Conservation (phyloP, 2,329 filamentous ascomycete genomes). For the Cordyceps tenuipes region DNA sequence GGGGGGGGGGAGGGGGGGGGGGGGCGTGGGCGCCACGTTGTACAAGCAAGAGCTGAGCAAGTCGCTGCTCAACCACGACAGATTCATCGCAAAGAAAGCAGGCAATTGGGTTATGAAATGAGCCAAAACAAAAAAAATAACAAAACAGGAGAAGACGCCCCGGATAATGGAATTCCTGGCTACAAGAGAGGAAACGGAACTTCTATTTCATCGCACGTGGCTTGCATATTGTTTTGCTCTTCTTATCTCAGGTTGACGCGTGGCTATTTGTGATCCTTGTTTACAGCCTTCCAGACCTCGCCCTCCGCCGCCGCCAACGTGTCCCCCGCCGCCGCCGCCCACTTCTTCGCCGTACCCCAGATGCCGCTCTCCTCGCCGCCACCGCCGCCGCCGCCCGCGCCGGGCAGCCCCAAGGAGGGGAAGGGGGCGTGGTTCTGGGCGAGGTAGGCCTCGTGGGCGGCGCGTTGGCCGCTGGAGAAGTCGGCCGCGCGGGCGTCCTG, state of each 20-base stretch:
- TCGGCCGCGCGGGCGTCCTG: slow-evolving; percentile 48
- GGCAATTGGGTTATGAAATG: too few relatives aligned
- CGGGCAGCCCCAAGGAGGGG: neutral
- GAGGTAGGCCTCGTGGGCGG: slow-evolving; percentile 29
- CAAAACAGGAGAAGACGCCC: too few relatives aligned
- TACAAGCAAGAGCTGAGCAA: too few relatives aligned
- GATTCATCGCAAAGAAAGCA: too few relatives aligned
- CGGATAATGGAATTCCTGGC: too few relatives aligned
- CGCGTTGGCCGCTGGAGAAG: slow-evolving; percentile 38
- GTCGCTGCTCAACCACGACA: too few relatives aligned
- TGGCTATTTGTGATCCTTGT: slow-evolving; percentile 37
- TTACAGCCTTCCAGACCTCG: slow-evolving; percentile 56
- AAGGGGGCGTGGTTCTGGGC: slow-evolving; percentile 14
- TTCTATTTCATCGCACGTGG: neutral
- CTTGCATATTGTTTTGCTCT: neutral
- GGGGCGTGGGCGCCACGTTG: too few relatives aligned
- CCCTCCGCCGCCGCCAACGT: slow-evolving; percentile 50
- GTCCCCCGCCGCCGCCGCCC: slow-evolving; percentile 45
- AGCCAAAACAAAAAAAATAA: too few relatives aligned
- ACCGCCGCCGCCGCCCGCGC: slow-evolving; percentile 16
- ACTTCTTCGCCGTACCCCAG: slow-evolving; percentile 28
- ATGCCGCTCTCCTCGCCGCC: slow-evolving; percentile 41
- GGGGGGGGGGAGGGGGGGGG: too few relatives aligned
- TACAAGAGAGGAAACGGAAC: neutral
- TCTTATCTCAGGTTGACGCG: neutral